Evolutionary conservation across 352 stramenopile species (phyloP).

Genomic region (Phytophthora megakarya): DNA sequence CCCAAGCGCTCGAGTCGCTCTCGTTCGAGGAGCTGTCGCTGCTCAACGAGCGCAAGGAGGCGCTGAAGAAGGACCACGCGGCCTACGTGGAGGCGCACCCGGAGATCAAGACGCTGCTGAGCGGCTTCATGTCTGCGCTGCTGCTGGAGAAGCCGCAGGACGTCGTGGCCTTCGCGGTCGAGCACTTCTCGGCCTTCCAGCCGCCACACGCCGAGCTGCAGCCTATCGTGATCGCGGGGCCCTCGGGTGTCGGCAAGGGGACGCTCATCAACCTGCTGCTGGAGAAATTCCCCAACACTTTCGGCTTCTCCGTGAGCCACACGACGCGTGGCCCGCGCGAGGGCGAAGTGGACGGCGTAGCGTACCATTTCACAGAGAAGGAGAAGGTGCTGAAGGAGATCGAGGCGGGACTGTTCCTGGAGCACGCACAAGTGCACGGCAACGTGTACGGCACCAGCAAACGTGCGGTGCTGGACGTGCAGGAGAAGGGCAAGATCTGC

Average conservation of each 20-base stretch:
- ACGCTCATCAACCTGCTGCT: conserved; percentile 96
- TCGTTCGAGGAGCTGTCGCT: conserved; percentile 86
- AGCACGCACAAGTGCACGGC: conserved; percentile 97
- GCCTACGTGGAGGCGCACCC: conserved; percentile 83
- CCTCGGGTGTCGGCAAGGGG: conserved; percentile 94
- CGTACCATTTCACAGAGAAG: conserved; percentile 97
- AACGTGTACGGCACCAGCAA: conserved; percentile 98
- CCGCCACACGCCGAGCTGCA: conserved; percentile 55
- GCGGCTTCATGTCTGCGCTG: conserved; percentile 85
- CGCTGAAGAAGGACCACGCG: conserved; percentile 85
- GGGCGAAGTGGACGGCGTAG: conserved; percentile 95
- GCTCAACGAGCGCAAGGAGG: conserved; percentile 87
- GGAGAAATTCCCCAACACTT: conserved; percentile 78
- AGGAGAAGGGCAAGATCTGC: conserved; percentile 95
- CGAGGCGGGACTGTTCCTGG: conserved; percentile 94
- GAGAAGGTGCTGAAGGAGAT: conserved; percentile 95
- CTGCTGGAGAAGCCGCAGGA: conserved; percentile 88
- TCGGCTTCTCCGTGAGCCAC: conserved; percentile 98
- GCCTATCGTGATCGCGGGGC: conserved; percentile 92
- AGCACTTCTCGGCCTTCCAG: conserved; percentile 83
- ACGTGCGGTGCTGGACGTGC: conserved; percentile 91
- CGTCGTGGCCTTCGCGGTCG: conserved; percentile 77
- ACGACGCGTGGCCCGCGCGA: conserved; percentile 95
- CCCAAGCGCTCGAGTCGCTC: conserved; percentile 68
- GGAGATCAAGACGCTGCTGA: conserved; percentile 91